Base-by-base conservation (phyloP, 2,329 filamentous ascomycete species). In the Coleophoma eucalyptorum region DNA sequence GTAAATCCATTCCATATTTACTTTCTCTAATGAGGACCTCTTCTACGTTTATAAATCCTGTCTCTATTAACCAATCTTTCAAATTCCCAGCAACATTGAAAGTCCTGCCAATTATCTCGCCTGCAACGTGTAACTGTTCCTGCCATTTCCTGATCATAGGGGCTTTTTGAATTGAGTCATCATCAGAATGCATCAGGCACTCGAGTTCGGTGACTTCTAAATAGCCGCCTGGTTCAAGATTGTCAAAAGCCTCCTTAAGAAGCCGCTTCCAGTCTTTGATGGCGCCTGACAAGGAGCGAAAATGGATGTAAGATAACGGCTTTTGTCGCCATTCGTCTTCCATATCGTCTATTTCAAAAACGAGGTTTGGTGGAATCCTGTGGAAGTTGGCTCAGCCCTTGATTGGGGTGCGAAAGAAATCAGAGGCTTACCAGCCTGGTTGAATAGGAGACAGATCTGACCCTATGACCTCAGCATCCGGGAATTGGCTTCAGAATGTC, bases 291-390 rank as follows among this genome's bases (percentile, higher is more conserved):
- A 72, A 65, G 35, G 63, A 67, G 1, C 71, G 65, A 1, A 64
- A 59, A 48, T 72, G 70, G 49, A 73, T 69, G 46, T 61, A 71
- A 31, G 50, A 40, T 54, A 67, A 65, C 21, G 58, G 57, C 10
- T 58, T 46, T 16, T 62, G 51, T 35, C 60, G 58, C 52, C 62
- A 62, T 51, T 59, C 62, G 34, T 66, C 62, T 48, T 62, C 59
- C 7, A 63, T 61, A 41, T 66, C 62, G 43, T 69, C 66, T 40
- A 67, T 54, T 54, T 68, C 65, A 18, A 63, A 63, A 43, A 58
- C 54, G 20, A 62, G 51, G 35, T 63, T 63, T 2, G 59, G 57
- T 32, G 61, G 61, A 6, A 62, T 51, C 54, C 60, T 57, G 41
- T 18, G 19, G 2, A 6, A 11, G 4, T 40, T 19, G 43, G 26